phyloP scores from a whole-genome alignment of 1,284 basidiomycete genomes.

The Papiliotrema nemorosa region DNA sequence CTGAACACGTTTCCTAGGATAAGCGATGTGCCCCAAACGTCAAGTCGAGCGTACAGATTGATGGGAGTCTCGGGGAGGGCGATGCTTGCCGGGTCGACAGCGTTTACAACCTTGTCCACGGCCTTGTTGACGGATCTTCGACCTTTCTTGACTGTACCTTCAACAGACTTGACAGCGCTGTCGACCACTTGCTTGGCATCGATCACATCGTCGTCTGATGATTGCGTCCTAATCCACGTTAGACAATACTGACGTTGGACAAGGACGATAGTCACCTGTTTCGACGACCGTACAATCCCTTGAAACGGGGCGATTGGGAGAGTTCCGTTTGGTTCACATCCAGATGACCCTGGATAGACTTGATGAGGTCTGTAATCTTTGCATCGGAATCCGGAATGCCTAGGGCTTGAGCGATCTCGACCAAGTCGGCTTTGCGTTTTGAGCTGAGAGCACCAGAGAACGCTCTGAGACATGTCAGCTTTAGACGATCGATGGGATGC shows the following conservation, averaged over 20 bases:
- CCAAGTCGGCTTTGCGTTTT: conserved; percentile 42
- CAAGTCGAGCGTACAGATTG: conserved; percentile 20
- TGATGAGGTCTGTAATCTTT: conserved; percentile 25
- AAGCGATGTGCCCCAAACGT: background rate
- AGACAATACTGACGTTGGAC: no score
- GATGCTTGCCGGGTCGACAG: conserved; percentile 35
- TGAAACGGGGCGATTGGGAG: conserved; percentile 27
- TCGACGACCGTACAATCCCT: conserved; percentile 38
- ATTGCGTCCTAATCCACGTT: background rate
- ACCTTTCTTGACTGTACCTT: conserved; percentile 13
- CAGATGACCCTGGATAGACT: conserved; percentile 36
- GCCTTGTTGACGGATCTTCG: conserved; percentile 36
- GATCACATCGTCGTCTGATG: conserved; percentile 13
- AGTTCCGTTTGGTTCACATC: conserved; percentile 28
- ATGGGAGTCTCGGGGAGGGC: conserved; percentile 40
- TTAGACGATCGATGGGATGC: background rate
- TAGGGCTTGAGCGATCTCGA: conserved; percentile 41
- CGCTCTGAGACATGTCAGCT: conserved; percentile 1
- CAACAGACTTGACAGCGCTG: conserved; percentile 11
- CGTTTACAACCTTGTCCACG: conserved; percentile 21
- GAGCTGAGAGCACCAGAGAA: conserved; percentile 34
- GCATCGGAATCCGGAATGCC: conserved; percentile 23
- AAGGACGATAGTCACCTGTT: conserved; percentile 5
- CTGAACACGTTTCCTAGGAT: background rate
- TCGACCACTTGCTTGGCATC: conserved; percentile 23